Evolutionary conservation across 2,329 filamentous ascomycete genomes (phyloP), one percentile per base, ranked within the genome.

Genomic region (Pseudocercospora fuligena): DNA sequence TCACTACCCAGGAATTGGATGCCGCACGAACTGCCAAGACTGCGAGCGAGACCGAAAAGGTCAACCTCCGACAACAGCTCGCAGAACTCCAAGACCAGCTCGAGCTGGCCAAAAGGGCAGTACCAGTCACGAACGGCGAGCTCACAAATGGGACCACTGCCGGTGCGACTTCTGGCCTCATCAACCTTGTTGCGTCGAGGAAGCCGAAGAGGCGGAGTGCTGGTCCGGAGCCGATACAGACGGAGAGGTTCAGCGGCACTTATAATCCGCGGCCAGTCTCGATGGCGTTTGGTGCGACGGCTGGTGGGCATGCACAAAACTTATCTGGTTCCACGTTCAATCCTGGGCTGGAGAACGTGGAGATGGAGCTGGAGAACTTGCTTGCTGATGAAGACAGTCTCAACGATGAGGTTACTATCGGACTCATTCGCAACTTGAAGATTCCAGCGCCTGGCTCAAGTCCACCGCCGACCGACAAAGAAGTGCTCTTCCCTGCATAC

Each of bases 401-500:
- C 71, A 98, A 99, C 75, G 94, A 98, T 74, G 95, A 99, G 82
- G 93, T 99, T 60, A 95, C 94, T 0, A 91, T 97, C 87, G 95
- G 95, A 68, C 86, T 99, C 68, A 98, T 99, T 79, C 90, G 91
- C 77, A 97, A 97, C 78, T 87, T 99, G 73, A 97, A 97, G 86
- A 98, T 99, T 70, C 95, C 95, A 21, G 89, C 90, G 11, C 94
- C 95, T 54, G 92, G 89, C 77, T 90, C 92, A 36, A 94, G 88
- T 61, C 94, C 94, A 21, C 91, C 94, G 61, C 94, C 95, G 11
- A 97, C 93, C 19, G 95, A 99, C 82, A 99, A 99, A 84, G 95
- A 99, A 80, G 94, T 99, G 23, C 86, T 99, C 61, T 99, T 99
- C 90, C 95, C 95, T 36, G 94, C 95, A 9, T 99, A 98, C 80